Percentiles rank a stretch among this genome's conserved stretches.
Evolutionary conservation across 208 protist species (phyloP).

Genomic region (Leishmania tropica): DNA sequence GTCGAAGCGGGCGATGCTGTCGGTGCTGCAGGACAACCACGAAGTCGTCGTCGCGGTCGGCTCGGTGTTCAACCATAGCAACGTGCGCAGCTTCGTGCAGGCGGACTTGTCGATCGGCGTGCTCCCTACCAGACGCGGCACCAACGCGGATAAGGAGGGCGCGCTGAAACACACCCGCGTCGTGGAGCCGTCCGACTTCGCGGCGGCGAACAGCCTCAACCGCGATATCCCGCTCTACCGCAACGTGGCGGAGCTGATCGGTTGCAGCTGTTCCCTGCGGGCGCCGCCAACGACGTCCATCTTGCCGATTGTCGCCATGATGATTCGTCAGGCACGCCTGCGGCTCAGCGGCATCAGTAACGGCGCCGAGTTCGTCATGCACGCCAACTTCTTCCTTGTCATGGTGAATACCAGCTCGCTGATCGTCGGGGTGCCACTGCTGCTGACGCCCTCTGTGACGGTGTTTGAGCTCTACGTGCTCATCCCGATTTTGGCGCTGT

Average conservation of each 20-base stretch:
- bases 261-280: constrained; percentile 77
- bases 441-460: constrained; percentile 68
- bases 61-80: constrained; percentile 91
- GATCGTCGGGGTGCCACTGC: constrained; percentile 58
- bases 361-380: constrained; percentile 82
- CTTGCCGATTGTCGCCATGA: constrained; percentile 79
- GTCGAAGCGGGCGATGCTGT: constrained; percentile 91
- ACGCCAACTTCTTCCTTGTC: constrained; percentile 80
- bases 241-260: constrained; percentile 87
- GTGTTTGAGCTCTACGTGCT: constrained; percentile 86
- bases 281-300: constrained; percentile 76
- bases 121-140: constrained; percentile 77
- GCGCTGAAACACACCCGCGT: constrained; percentile 53
- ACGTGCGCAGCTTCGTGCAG: constrained; percentile 92
- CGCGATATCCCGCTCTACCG: constrained; percentile 79
- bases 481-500: constrained; percentile 78
- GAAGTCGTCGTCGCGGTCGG: constrained; percentile 93
- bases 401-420: constrained; percentile 66
- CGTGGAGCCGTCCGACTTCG: constrained; percentile 78
- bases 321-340: constrained; percentile 82
- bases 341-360: constrained; percentile 86
- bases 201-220: constrained; percentile 54
- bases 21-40: constrained; percentile 94
- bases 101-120: constrained; percentile 90
- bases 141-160: constrained; percentile 75